Evolutionary conservation across 2,329 filamentous ascomycete genomes (phyloP).

Genomic region (Trichoderma pleuroti): DNA sequence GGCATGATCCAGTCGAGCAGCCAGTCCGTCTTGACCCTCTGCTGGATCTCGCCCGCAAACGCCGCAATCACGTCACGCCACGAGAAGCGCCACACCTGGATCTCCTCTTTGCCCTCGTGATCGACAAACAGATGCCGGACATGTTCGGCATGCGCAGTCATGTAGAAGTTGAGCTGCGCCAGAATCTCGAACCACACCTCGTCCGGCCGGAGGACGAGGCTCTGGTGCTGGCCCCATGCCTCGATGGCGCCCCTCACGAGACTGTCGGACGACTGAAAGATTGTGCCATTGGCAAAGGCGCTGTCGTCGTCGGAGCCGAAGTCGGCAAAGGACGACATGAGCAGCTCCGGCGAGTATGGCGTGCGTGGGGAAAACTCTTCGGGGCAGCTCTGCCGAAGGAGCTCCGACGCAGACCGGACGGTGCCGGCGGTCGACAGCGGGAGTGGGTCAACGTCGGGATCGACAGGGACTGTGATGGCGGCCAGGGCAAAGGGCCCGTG

Average conservation of each 20-base stretch:
- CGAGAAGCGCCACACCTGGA: slow-evolving; percentile 29
- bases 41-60: slow-evolving; percentile 41
- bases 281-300: slow-evolving; percentile 19
- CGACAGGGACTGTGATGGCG: slow-evolving; percentile 13
- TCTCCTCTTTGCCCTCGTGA: slow-evolving; percentile 41
- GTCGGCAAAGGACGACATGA: slow-evolving; percentile 31
- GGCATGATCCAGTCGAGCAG: slow-evolving; percentile 42
- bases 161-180: slow-evolving; percentile 49
- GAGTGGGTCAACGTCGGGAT: slow-evolving; percentile 27
- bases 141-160: slow-evolving; percentile 45
- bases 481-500: not conserved
- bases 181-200: slow-evolving; percentile 56
- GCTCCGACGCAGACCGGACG: slow-evolving; percentile 29
- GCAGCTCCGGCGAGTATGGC: slow-evolving; percentile 26
- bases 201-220: slow-evolving; percentile 49
- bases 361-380: slow-evolving; percentile 29
- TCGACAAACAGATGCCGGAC: slow-evolving; percentile 45
- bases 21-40: slow-evolving; percentile 39
- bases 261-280: slow-evolving; percentile 36
- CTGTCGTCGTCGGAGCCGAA: slow-evolving; percentile 19
- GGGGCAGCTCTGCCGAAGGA: slow-evolving; percentile 33
- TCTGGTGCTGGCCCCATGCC: slow-evolving; percentile 49
- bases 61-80: slow-evolving; percentile 29
- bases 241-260: slow-evolving; percentile 44
- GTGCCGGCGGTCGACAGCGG: slow-evolving; percentile 24